A percentile compares a stretch with the other conserved stretches of the same genome.
Evolutionary conservation across 495 filamentous ascomycete species (phyloP).

Genomic region (Lineolata rhizophorae): DNA sequence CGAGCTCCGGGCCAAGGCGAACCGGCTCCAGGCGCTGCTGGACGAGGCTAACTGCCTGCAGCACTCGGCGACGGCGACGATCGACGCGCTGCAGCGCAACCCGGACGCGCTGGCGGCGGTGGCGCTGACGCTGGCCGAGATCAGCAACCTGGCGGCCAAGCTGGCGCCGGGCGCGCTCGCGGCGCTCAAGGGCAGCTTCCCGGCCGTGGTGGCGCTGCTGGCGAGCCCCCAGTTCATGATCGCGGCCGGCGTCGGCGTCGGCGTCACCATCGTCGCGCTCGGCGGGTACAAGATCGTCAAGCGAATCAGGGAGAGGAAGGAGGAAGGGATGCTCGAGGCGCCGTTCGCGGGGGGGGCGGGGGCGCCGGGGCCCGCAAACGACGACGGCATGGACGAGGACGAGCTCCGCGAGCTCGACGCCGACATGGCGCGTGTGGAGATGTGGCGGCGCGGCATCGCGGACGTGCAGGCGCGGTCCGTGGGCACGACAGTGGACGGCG

Average conservation of each 20-base stretch:
- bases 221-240: conserved; percentile 83
- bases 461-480: conserved; percentile 34
- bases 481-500: conserved; percentile 55
- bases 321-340: conserved; percentile 30
- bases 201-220: conserved; percentile 69
- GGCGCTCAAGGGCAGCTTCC: conserved; percentile 54
- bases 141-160: conserved; percentile 59
- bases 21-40: conserved; percentile 45
- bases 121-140: conserved; percentile 77
- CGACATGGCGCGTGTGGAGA: conserved; percentile 45
- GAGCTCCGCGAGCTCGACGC: conserved; percentile 25
- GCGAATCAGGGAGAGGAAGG: conserved; percentile 36
- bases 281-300: conserved; percentile 96
- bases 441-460: conserved; percentile 71
- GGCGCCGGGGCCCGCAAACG: conserved; percentile 18
- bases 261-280: conserved; percentile 79
- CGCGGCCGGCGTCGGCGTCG: conserved; percentile 68
- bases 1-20: conserved; percentile 42
- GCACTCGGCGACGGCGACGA: conserved; percentile 60
- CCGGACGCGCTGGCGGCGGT: conserved; percentile 91
- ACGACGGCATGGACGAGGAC: conserved; percentile 15
- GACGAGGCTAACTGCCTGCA: conserved; percentile 77
- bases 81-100: conserved; percentile 69
- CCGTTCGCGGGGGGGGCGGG: conserved; percentile 25
- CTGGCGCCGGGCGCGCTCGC: conserved; percentile 63